These are phyloP conservation scores for Halophytophthora batemanensis DNA, from an alignment of 352 stramenopile genomes.

Conservation along the genomic window DNA sequence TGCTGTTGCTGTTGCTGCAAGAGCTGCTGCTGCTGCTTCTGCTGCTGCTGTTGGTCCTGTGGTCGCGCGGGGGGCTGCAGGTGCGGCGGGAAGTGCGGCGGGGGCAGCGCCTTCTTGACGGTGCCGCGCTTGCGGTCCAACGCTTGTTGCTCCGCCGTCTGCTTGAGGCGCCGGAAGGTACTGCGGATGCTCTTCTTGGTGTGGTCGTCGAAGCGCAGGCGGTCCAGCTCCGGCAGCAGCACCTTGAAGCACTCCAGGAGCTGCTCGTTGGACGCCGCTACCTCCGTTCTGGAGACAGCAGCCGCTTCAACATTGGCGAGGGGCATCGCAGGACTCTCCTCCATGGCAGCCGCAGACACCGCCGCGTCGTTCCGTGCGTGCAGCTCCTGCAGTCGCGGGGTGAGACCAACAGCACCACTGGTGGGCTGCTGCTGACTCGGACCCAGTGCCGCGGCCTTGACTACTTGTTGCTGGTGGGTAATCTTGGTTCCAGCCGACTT, in stretches of 20 bases:
- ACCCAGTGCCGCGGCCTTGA: too few species aligned
- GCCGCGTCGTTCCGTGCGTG: conserved; percentile 32
- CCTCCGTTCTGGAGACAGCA: conserved; percentile 9
- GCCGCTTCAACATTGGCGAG: too few species aligned
- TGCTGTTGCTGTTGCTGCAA: conserved; percentile 25
- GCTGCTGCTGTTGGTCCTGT: conserved; percentile 7
- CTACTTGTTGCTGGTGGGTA: conserved; percentile 11
- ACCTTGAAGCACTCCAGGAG: conserved; percentile 45
- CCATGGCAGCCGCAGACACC: conserved; percentile 22
- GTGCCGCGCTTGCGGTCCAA: conserved; percentile 28
- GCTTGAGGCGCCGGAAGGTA: conserved; percentile 48
- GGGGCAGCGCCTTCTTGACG: conserved; percentile 18
- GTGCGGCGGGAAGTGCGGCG: conserved; percentile 11
- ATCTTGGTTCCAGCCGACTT: conserved; percentile 22
- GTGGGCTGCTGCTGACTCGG: too few species aligned
- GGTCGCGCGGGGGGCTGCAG: conserved; percentile 11
- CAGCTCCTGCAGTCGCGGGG: conserved; percentile 34
- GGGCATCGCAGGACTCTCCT: too few species aligned
- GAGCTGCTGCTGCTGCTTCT: conserved; percentile 27
- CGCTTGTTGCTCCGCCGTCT: conserved; percentile 33
- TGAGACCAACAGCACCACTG: too few species aligned
- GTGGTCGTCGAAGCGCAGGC: conserved; percentile 53
- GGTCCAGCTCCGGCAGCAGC: conserved; percentile 48
- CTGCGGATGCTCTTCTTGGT: conserved; percentile 57
- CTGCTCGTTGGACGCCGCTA: conserved; percentile 39